A percentile compares a stretch with the other conserved stretches of the same genome.
phyloP scores from a whole-genome alignment of 352 stramenopile species.

The Pythium scleroteichum region DNA sequence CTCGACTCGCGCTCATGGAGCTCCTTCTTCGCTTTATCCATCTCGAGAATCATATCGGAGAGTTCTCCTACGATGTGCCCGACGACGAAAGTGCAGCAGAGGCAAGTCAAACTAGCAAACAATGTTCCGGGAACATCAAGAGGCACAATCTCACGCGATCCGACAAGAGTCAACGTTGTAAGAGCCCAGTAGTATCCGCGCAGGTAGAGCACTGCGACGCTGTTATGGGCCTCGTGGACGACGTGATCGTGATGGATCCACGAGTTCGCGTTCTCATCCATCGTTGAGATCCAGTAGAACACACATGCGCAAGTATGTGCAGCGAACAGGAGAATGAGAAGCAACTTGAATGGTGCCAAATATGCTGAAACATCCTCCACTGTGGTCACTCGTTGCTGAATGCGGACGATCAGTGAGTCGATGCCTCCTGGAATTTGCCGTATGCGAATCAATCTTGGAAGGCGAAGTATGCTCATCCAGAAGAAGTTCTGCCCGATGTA shows the following conservation, averaged over 20 bases:
- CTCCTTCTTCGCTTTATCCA: slow-evolving; percentile 76
- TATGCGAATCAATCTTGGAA: slow-evolving; percentile 56
- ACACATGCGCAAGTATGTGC: slow-evolving; percentile 65
- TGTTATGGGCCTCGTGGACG: slow-evolving; percentile 62
- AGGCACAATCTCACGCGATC: slow-evolving; percentile 70
- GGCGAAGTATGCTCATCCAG: slow-evolving; percentile 51
- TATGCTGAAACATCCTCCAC: slow-evolving; percentile 63
- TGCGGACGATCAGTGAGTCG: slow-evolving; percentile 62
- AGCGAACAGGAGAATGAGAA: slow-evolving; percentile 62
- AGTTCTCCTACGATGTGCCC: slow-evolving; percentile 77
- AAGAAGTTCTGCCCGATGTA: slow-evolving; percentile 63
- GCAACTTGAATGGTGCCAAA: slow-evolving; percentile 61
- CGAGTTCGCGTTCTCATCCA: slow-evolving; percentile 54
- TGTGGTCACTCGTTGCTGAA: slow-evolving; percentile 65
- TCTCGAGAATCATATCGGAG: slow-evolving; percentile 73
- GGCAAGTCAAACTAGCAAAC: slow-evolving; percentile 64
- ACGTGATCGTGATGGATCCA: slow-evolving; percentile 80
- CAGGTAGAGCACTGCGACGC: slow-evolving; percentile 53
- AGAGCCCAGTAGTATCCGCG: slow-evolving; percentile 79
- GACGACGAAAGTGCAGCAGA: slow-evolving; percentile 79
- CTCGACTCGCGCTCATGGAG: slow-evolving; percentile 62
- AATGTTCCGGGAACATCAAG: slow-evolving; percentile 55
- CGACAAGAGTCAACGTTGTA: slow-evolving; percentile 70
- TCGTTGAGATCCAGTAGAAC: slow-evolving; percentile 73
- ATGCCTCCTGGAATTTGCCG: slow-evolving; percentile 41